Percentiles rank a stretch among this genome's conserved stretches.
Evolutionary conservation across 1,139 yeast species (phyloP).

Genomic region (Lodderomyces beijingensis): DNA sequence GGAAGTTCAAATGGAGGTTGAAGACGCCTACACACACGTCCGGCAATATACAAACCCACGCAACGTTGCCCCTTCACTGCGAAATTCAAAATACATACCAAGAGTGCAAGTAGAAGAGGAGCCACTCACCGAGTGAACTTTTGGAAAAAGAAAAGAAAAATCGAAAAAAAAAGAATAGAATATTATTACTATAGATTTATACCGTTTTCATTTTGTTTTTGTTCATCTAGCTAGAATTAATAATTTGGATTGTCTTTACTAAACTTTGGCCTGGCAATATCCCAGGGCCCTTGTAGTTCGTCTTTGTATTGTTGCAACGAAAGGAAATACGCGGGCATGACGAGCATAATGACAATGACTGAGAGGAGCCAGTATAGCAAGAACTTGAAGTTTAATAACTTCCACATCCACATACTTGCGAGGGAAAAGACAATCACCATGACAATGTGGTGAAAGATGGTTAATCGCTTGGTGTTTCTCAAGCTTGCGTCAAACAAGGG

Average conservation of each 20-base stretch:
- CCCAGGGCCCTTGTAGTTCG: conserved; percentile 94
- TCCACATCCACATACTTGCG: conserved; percentile 20
- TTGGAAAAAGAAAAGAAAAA: too few species aligned
- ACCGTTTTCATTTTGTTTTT: too few species aligned
- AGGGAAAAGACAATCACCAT: conserved; percentile 14
- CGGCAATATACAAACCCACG: conserved; percentile 2
- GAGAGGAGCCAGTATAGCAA: conserved; percentile 46
- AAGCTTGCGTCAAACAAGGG: conserved; percentile 68
- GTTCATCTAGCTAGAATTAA: too few species aligned
- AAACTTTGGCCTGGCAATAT: conserved; percentile 64
- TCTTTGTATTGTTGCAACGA: conserved; percentile 76
- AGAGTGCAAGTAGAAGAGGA: too few species aligned
- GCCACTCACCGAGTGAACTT: too few species aligned
- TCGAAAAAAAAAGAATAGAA: too few species aligned
- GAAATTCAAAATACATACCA: too few species aligned
- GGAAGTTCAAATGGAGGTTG: conserved; percentile 63
- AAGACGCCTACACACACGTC: conserved; percentile 30
- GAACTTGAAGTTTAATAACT: conserved; percentile 21
- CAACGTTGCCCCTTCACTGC: too few species aligned
- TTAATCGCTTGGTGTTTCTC: conserved; percentile 28
- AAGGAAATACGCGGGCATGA: conserved; percentile 68
- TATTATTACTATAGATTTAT: too few species aligned
- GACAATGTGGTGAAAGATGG: conserved; percentile 29
- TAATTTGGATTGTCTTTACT: conserved; percentile 5
- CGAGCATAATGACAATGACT: conserved; percentile 46